Percentiles rank a stretch among this genome's conserved stretches.
phyloP scores from a whole-genome alignment of 805 yeast genomes.

The Candida endomychidarum region DNA sequence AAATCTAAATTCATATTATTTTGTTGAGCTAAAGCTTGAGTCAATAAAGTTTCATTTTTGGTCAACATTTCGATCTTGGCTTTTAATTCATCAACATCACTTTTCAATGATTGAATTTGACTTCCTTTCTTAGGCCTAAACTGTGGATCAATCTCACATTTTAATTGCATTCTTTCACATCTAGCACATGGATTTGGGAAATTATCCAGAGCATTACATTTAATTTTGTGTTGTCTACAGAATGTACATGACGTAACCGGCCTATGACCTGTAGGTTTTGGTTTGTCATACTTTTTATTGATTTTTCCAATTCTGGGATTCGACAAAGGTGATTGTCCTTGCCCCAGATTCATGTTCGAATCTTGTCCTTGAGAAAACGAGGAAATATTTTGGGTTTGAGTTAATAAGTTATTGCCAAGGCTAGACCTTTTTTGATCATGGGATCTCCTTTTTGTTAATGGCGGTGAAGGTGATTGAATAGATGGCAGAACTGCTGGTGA shows the following conservation, averaged over 20 bases:
- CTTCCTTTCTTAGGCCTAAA: slow-evolving; percentile 91
- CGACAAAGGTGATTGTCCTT: slow-evolving; percentile 5
- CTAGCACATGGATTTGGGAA: slow-evolving; percentile 81
- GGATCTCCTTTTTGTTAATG: slow-evolving; percentile 7
- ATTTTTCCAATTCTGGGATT: slow-evolving; percentile 5
- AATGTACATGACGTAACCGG: slow-evolving; percentile 94
- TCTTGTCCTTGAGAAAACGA: slow-evolving; percentile 7
- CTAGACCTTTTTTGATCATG: slow-evolving; percentile 18
- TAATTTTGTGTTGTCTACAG: slow-evolving; percentile 91
- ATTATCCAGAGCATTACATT: slow-evolving; percentile 85
- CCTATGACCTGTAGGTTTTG: slow-evolving; percentile 50
- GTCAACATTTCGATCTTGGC: slow-evolving; percentile 64
- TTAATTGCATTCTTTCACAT: slow-evolving; percentile 75
- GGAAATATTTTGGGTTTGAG: not conserved
- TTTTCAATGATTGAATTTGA: slow-evolving; percentile 78
- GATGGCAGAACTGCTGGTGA: slow-evolving; percentile 19
- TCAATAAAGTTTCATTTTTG: slow-evolving; percentile 64
- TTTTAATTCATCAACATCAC: slow-evolving; percentile 80
- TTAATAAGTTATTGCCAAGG: slow-evolving; percentile 7
- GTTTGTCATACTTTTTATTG: slow-evolving; percentile 10
- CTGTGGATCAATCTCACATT: slow-evolving; percentile 87
- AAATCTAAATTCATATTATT: slow-evolving; percentile 9
- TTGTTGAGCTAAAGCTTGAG: slow-evolving; percentile 55
- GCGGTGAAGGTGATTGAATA: slow-evolving; percentile 11
- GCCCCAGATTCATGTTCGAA: slow-evolving; percentile 8